Evolutionary conservation across 2,329 filamentous ascomycete genomes (phyloP).

Genomic region (Pseudopyricularia cyperi): DNA sequence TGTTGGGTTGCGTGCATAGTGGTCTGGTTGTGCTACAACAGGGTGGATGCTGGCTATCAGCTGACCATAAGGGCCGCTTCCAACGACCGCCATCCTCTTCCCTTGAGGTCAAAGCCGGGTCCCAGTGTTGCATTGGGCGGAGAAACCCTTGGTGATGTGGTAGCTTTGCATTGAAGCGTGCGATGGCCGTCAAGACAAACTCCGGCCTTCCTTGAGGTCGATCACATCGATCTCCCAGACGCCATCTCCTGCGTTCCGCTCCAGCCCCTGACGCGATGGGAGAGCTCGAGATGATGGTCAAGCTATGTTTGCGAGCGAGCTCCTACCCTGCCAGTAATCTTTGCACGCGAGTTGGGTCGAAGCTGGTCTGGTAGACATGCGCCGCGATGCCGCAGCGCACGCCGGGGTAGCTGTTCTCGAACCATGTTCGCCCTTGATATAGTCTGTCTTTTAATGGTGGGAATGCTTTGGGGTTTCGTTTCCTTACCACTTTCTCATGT

Average conservation of each 20-base stretch:
- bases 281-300: conserved; percentile 43
- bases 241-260: conserved; percentile 37
- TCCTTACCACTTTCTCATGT: conserved; percentile 51
- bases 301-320: conserved; percentile 48
- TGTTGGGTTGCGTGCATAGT: conserved; percentile 51
- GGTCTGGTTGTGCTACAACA: conserved; percentile 37
- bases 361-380: conserved; percentile 58
- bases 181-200: conserved; percentile 49
- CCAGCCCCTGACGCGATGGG: conserved; percentile 39
- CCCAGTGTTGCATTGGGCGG: conserved; percentile 14
- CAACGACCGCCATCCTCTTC: conserved; percentile 22
- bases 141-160: conserved; percentile 34
- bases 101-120: conserved; percentile 11
- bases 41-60: conserved; percentile 36
- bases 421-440: conserved; percentile 36
- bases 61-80: conserved; percentile 22
- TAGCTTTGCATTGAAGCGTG: conserved; percentile 51
- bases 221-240: conserved; percentile 43
- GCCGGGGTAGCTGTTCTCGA: conserved; percentile 47
- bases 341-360: conserved; percentile 50
- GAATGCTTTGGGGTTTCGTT: too few relatives aligned
- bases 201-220: conserved; percentile 24
- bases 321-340: conserved; percentile 51
- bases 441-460: background rate
- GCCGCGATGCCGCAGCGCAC: conserved; percentile 57